Conservation (phyloP, 2,329 filamentous ascomycete genomes). For the Monilinia fructicola region DNA sequence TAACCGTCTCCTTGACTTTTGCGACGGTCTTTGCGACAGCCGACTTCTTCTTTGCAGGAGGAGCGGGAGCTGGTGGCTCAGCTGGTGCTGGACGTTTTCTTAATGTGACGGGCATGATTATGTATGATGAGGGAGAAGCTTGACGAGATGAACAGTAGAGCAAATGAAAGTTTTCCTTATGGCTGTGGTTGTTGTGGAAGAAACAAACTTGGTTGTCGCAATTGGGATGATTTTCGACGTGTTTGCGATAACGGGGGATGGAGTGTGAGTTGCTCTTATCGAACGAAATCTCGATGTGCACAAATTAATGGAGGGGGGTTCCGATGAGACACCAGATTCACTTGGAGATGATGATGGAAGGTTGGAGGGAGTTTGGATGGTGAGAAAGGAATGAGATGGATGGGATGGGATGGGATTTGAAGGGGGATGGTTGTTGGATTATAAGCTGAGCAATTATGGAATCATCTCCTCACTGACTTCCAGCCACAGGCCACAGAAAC, state of each 20-base stretch:
- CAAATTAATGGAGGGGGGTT: background rate
- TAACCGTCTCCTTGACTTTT: constrained; percentile 41
- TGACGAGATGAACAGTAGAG: constrained; percentile 22
- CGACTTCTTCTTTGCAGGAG: constrained; percentile 49
- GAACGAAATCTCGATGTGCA: background rate
- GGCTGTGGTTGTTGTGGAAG: no score
- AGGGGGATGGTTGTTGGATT: constrained; percentile 33
- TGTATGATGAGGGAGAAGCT: constrained; percentile 18
- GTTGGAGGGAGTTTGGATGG: background rate
- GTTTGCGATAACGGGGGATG: constrained; percentile 1
- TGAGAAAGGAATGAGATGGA: constrained; percentile 1
- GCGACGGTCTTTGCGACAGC: constrained; percentile 44
- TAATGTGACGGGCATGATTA: constrained; percentile 56
- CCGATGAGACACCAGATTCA: background rate
- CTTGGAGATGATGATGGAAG: background rate
- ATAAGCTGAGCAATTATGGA: constrained; percentile 27
- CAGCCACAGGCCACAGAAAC: constrained; percentile 21
- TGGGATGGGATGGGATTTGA: constrained; percentile 16
- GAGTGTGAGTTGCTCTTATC: background rate
- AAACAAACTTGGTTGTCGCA: constrained; percentile 31
- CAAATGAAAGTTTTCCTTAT: constrained; percentile 23
- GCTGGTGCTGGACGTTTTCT: constrained; percentile 61
- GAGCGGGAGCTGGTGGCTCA: constrained; percentile 46
- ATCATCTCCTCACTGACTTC: constrained; percentile 32
- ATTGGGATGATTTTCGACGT: background rate